Conservation (phyloP, 768 basidiomycete genomes). For the Hypholoma fasciculare region DNA sequence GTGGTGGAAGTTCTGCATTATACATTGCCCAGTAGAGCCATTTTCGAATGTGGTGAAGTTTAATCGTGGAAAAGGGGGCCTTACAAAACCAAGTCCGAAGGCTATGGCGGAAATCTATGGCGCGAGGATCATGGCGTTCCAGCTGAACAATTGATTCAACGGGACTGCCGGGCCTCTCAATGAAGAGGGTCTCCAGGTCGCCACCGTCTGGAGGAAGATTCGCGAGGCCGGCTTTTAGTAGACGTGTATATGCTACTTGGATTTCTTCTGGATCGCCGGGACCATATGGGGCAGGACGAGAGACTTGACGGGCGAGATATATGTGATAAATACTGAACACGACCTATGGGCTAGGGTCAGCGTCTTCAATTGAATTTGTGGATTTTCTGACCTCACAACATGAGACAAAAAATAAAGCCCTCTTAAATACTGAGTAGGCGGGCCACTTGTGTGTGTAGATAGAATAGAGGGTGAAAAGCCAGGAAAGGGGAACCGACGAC, state of each 20-base stretch:
- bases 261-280: constrained; percentile 57
- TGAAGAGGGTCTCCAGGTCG: constrained; percentile 54
- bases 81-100: constrained; percentile 79
- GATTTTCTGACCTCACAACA: constrained; percentile 54
- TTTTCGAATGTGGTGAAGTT: constrained; percentile 56
- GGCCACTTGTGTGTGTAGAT: constrained; percentile 43
- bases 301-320: constrained; percentile 47
- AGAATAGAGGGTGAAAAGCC: constrained; percentile 59
- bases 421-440: constrained; percentile 39
- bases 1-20: constrained; percentile 59
- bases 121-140: constrained; percentile 65
- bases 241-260: constrained; percentile 55
- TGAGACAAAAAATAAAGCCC: constrained; percentile 45
- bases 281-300: constrained; percentile 43
- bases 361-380: background rate
- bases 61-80: constrained; percentile 73
- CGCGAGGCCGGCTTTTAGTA: constrained; percentile 67
- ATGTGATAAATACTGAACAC: constrained; percentile 69
- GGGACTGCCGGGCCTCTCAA: constrained; percentile 57
- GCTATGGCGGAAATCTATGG: constrained; percentile 69
- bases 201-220: constrained; percentile 48
- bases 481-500: constrained; percentile 61
- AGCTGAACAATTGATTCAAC: constrained; percentile 58
- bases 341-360: constrained; percentile 39
- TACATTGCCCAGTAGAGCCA: constrained; percentile 90